A percentile compares a stretch with the other conserved stretches of the same genome.
phyloP scores from a whole-genome alignment of 169 alveolate genomes.

The Nephromyces sp. region DNA sequence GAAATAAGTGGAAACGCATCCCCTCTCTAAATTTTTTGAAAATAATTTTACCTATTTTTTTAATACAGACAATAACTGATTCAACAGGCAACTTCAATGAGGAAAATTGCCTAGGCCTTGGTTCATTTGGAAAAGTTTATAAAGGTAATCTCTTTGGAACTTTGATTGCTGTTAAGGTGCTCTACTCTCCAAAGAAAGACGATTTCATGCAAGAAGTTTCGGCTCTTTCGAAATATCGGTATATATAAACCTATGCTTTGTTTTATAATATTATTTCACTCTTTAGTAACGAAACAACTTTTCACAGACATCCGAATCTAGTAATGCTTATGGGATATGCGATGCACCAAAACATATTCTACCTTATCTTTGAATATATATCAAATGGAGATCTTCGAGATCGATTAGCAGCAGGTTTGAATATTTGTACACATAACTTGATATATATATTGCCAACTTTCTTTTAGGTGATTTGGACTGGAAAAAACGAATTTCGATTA shows the following conservation, averaged over 20 bases:
- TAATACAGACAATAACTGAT: no score
- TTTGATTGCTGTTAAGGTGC: neutral
- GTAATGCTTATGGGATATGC: slow-evolving; percentile 22
- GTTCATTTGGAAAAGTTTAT: neutral
- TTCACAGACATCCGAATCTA: slow-evolving; percentile 16
- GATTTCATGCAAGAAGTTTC: slow-evolving; percentile 7
- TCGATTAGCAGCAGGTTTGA: neutral
- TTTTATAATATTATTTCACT: neutral
- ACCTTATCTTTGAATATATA: slow-evolving; percentile 5
- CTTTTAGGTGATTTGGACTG: slow-evolving; percentile 4
- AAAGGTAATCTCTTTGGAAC: neutral
- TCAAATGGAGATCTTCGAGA: slow-evolving; percentile 5
- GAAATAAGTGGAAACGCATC: no score
- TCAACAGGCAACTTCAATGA: neutral
- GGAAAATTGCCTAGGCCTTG: neutral
- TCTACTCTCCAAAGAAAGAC: neutral
- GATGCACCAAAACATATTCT: neutral
- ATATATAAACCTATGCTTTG: neutral
- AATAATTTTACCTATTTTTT: no score
- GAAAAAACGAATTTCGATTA: neutral
- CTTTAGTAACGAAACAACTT: neutral
- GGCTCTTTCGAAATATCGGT: slow-evolving; percentile 13
- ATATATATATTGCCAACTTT: neutral
- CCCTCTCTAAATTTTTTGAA: no score
- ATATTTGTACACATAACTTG: neutral